These are phyloP conservation scores for Acorus calamus DNA, from an alignment of 106 monocot genomes.

Conservation along the genomic window DNA sequence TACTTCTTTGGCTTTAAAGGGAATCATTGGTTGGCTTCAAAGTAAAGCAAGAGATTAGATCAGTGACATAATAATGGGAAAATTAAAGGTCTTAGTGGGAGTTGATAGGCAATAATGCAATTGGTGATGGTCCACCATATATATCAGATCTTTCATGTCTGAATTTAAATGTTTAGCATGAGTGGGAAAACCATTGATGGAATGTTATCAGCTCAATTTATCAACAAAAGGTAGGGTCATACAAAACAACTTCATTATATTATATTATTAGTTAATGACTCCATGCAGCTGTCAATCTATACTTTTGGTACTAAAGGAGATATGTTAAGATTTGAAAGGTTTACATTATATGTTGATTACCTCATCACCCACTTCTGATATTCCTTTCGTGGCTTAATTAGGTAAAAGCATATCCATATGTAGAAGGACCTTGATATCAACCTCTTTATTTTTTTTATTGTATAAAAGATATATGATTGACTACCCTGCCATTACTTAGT, in stretches of 20 bases:
- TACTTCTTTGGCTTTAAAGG: background rate
- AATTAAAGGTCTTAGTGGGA: no score
- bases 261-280: conserved; percentile 16
- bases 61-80: no score
- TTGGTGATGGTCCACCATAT: no score
- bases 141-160: no score
- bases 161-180: no score
- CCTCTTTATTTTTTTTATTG: no score
- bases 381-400: conserved; percentile 20
- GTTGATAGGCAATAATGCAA: no score
- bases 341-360: conserved; percentile 13
- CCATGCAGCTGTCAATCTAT: conserved; percentile 11
- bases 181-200: no score
- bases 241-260: conserved; percentile 3
- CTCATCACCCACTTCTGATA: conserved; percentile 27
- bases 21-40: no score
- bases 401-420: background rate
- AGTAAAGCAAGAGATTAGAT: no score
- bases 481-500: background rate
- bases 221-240: conserved; percentile 9
- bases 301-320: conserved; percentile 17
- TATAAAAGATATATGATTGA: conserved; percentile 1
- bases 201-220: no score
- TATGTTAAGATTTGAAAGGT: conserved; percentile 22
- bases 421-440: no score